These are phyloP conservation scores for Beauveria sp. DNA, from an alignment of 2,329 filamentous ascomycete genomes.

Conservation along the genomic window DNA sequence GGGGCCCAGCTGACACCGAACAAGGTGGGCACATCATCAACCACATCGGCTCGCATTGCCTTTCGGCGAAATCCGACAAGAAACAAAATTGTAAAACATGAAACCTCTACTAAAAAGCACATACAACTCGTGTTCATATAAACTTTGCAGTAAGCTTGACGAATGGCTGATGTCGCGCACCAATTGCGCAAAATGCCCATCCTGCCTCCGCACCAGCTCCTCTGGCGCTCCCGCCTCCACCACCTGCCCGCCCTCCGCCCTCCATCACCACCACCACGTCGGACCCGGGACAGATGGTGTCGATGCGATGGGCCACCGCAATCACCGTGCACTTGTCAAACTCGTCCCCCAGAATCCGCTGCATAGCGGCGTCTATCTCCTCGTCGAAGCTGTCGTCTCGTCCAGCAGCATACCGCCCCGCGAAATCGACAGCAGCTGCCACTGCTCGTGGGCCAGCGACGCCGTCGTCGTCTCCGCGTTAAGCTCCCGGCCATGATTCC, in stretches of 20 bases:
- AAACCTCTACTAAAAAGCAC: neutral
- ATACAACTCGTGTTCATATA: neutral
- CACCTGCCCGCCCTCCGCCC: conserved; percentile 1
- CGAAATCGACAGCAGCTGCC: conserved; percentile 34
- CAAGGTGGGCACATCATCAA: neutral
- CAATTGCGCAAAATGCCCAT: conserved; percentile 1
- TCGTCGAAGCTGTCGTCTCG: conserved; percentile 6
- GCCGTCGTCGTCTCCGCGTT: conserved; percentile 24
- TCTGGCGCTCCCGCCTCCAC: conserved; percentile 6
- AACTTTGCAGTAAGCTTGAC: neutral
- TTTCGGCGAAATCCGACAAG: neutral
- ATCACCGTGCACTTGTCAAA: conserved; percentile 4
- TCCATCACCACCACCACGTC: conserved; percentile 7
- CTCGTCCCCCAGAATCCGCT: neutral
- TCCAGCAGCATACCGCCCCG: conserved; percentile 31
- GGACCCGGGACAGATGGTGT: conserved; percentile 9
- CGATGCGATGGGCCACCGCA: conserved; percentile 7
- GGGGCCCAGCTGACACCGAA: neutral
- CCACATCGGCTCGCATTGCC: no score
- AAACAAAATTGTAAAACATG: neutral
- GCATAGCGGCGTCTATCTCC: neutral
- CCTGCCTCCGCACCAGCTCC: neutral
- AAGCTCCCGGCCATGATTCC: conserved; percentile 26
- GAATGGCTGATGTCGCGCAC: neutral
- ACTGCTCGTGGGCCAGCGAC: conserved; percentile 33